Base-by-base conservation (phyloP, 441 rosid species). In the Raphanus hybrid region DNA sequence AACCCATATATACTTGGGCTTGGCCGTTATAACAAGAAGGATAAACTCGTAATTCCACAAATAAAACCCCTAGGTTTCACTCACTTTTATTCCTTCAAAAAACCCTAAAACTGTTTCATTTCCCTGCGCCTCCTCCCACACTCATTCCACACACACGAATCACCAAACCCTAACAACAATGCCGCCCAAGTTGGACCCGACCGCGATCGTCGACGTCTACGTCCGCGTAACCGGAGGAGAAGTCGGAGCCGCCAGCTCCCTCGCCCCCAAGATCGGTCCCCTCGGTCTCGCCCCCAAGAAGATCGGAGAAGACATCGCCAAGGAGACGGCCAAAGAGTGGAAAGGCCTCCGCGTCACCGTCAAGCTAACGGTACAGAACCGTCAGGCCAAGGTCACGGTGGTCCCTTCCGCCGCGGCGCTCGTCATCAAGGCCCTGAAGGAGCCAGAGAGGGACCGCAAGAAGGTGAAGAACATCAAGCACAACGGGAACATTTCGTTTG, bases 171-270 rank as follows among this genome's bases (percentile, higher is more conserved):
- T 34, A 29, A 5, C 34, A 50, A 20, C 59, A 20, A 93, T 93
- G 97, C 92, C 98, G 83, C 98, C 98, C 5, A 91, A 91, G 84
- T 83, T 93, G 74, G 94, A 92, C 80, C 94, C 92, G 4, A 50
- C 9, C 2, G 82, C 81, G 82, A 94, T 91, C 29, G 90, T 93
- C 45, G 96, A 91, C 29, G 94, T 91, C 8, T 93, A 70, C 78
- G 97, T 93, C 58, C 86, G 94, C 4, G 98, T 93, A 6, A 93
- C 97, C 37, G 97, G 98, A 8, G 97, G 98, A 0, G 98, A 91
- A 78, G 95, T 93, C 5, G 97, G 98, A 50, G 98, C 98, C 0
- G 97, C 83, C 1, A 80, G 83, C 64, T 80, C 83, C 14, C 75
- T 80, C 8, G 83, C 34, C 5, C 34, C 34, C 34, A 80, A 80